These are phyloP conservation scores for Rhodotorula sp. DNA, from an alignment of 1,284 basidiomycete genomes.

Conservation along the genomic window DNA sequence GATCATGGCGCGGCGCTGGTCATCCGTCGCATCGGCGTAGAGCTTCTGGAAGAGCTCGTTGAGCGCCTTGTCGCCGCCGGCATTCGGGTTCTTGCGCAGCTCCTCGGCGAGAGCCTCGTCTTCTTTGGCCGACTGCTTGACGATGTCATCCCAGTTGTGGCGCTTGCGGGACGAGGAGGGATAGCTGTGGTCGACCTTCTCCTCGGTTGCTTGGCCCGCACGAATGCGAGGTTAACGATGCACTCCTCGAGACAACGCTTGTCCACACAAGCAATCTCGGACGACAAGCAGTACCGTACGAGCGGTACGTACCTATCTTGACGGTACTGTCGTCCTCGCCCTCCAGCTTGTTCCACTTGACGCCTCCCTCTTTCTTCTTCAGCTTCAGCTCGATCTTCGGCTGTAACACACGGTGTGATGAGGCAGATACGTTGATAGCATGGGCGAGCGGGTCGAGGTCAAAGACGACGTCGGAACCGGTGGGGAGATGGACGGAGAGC, in stretches of 20 bases:
- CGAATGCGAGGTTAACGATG: not conserved
- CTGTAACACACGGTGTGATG: constrained; percentile 68
- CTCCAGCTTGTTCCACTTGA: constrained; percentile 70
- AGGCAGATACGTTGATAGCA: constrained; percentile 66
- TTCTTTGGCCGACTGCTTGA: constrained; percentile 57
- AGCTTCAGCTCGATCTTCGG: constrained; percentile 78
- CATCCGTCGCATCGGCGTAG: constrained; percentile 73
- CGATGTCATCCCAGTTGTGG: constrained; percentile 82
- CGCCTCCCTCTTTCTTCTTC: constrained; percentile 61
- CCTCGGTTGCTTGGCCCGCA: constrained; percentile 4
- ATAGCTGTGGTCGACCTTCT: constrained; percentile 37
- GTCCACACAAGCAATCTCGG: too few species aligned
- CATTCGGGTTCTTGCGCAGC: constrained; percentile 76
- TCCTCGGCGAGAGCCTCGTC: constrained; percentile 53
- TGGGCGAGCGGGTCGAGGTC: constrained; percentile 73
- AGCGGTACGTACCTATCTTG: constrained; percentile 37
- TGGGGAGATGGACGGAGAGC: constrained; percentile 44
- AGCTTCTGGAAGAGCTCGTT: constrained; percentile 57
- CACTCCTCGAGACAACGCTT: too few species aligned
- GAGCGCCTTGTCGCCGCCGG: constrained; percentile 64
- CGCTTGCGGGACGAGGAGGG: constrained; percentile 47
- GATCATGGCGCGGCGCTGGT: constrained; percentile 89
- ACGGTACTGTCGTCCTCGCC: constrained; percentile 53
- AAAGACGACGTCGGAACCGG: constrained; percentile 43
- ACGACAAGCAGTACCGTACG: not conserved